Base-by-base conservation (phyloP, 2,329 filamentous ascomycete species). In the Mollisia scopiformis region DNA sequence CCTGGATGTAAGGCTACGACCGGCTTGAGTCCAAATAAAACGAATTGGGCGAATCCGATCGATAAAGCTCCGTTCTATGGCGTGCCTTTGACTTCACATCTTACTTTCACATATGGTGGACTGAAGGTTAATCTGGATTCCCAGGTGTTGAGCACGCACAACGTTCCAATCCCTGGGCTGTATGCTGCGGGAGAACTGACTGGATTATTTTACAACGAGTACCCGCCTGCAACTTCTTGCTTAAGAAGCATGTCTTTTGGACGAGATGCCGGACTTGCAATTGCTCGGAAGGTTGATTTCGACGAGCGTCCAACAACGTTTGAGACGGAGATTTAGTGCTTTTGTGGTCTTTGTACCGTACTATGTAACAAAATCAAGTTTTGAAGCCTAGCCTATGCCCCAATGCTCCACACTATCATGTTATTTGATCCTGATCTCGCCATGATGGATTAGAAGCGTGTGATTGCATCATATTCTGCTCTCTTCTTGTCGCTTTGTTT, bases 1-100 rank as follows among this genome's bases (percentile, higher is more conserved):
- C 61, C 70, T 78, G 6, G 75, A 77, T 55, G 74, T 5, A 79
- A 78, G 61, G 69, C 73, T 0, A 78, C 75, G 0, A 73, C 62
- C 2, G 76, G 75, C 3, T 66, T 78, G 4, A 69, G 63, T 23
- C 73, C 73, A 1, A 73, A 76, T 56, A 76, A 77, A 66, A 75
- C 72, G 1, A 78, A 77, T 35, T 78, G 76, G 76, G 76, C 76
- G n/a, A 72, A 72, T 35, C 74, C 73, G 19, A 77, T 78, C 52
- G 66, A 65, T 19, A 74, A 71, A 43, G 63, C 72, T 1, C 76
- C 75, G 0, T 78, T 74, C 61, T 77, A 75, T 57, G 76, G 74
- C n/a, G 77, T 68, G 53, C 65, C 67, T 5, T 58, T 72, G 53
- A 69, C 66, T 47, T 57, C 66, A 11, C 68, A 73, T 37, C 54